Evolutionary conservation across 2,329 filamentous ascomycete species (phyloP).

Genomic region (Fusarium stilboides): DNA sequence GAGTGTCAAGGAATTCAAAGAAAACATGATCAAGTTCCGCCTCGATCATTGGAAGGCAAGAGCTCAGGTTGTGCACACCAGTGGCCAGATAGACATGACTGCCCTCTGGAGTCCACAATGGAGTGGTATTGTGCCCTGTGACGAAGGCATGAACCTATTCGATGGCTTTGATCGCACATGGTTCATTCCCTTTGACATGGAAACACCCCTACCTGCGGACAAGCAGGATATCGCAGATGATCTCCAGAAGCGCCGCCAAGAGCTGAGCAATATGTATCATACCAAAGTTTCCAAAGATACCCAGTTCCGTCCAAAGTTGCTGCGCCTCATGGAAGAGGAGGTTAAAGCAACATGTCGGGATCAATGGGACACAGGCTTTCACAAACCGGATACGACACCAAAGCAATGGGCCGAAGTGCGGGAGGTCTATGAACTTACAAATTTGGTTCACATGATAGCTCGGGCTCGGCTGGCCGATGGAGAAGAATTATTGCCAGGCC

Average conservation of each 20-base stretch:
- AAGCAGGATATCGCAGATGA: constrained; percentile 23
- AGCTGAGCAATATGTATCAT: constrained; percentile 14
- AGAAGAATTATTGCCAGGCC: constrained; percentile 35
- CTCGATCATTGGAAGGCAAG: constrained; percentile 43
- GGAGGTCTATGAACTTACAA: constrained; percentile 1
- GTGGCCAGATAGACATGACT: constrained; percentile 39
- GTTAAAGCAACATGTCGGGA: constrained; percentile 25
- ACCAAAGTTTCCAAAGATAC: not conserved
- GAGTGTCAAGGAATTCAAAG: constrained; percentile 31
- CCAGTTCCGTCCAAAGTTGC: constrained; percentile 1
- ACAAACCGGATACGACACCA: constrained; percentile 5
- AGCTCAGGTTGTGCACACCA: constrained; percentile 37
- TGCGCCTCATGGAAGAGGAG: constrained; percentile 32
- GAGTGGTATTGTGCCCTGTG: constrained; percentile 3
- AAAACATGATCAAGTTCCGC: constrained; percentile 36
- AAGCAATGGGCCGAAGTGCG: constrained; percentile 34
- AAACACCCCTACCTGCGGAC: constrained; percentile 25
- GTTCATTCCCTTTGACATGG: constrained; percentile 41
- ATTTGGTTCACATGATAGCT: constrained; percentile 38
- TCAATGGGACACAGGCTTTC: constrained; percentile 36
- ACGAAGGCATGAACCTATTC: constrained; percentile 35
- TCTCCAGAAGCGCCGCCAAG: constrained; percentile 18
- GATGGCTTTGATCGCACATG: constrained; percentile 47
- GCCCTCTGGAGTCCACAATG: constrained; percentile 41
- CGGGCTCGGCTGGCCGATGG: constrained; percentile 38